phyloP scores from a whole-genome alignment of 2,329 filamentous ascomycete genomes.

The Cordyceps farinosa region DNA sequence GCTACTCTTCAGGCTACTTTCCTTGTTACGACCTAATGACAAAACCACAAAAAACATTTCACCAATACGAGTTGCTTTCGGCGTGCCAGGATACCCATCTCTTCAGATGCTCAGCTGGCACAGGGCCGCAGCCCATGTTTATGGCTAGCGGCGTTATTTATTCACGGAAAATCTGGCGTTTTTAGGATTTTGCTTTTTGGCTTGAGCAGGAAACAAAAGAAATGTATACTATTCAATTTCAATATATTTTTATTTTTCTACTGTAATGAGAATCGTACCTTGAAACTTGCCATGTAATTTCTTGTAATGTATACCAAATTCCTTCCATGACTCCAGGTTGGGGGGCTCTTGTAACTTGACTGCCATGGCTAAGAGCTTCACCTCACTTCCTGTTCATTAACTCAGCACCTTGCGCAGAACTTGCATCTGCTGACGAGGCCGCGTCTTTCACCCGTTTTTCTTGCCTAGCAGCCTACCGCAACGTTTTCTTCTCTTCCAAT shows the following conservation, averaged over 20 bases:
- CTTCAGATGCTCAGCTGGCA: neutral
- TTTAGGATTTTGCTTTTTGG: slow-evolving; percentile 6
- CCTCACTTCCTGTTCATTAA: slow-evolving; percentile 4
- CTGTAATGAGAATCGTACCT: neutral
- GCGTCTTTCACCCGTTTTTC: neutral
- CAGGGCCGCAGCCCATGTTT: neutral
- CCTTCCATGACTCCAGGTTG: neutral
- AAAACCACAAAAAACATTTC: slow-evolving; percentile 15
- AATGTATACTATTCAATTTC: slow-evolving; percentile 2
- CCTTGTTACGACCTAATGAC: slow-evolving; percentile 31
- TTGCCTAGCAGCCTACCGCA: neutral
- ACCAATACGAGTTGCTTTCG: neutral
- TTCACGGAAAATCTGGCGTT: slow-evolving; percentile 10
- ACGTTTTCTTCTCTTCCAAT: neutral
- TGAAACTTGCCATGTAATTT: neutral
- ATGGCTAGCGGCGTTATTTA: slow-evolving; percentile 8
- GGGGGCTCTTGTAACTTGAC: neutral
- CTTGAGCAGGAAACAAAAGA: slow-evolving; percentile 8
- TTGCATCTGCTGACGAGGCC: neutral
- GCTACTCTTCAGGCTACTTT: slow-evolving; percentile 11
- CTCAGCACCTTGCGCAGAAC: neutral
- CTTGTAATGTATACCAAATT: neutral
- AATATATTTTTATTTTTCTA: neutral
- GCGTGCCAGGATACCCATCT: neutral
- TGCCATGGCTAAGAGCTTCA: neutral